Base-by-base conservation (phyloP, 1,139 yeast species). In the Taphrina deformans region DNA sequence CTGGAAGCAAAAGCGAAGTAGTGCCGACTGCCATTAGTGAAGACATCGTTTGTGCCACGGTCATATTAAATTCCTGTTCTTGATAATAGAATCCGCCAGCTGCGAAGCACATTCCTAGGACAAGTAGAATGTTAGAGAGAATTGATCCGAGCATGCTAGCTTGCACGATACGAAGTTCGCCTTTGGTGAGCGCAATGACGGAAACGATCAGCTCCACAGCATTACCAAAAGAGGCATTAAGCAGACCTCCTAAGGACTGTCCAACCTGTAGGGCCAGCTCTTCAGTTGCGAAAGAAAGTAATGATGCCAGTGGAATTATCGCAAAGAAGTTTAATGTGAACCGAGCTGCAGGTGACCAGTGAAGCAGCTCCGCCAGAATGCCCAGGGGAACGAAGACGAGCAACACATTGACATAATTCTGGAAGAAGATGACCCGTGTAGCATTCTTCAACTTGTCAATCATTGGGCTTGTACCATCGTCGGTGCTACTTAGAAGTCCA, bases 1-100 rank as follows among this genome's bases (percentile, higher is more conserved):
- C 98, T 2, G 99, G 99, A 67, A 93, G 86, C 73, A 93, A 77
- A 71, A 93, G 80, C 0, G 97, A 92, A 40, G 95, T 87, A 53
- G 96, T 87, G 0, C 97, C 90, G 68, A 93, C 85, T 0, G 96
- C 96, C 86, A 95, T 84, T 71, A 93, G 81, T 1, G 97, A 89
- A 35, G 93, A 85, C 98, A 95, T 93, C 23, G 98, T 92, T 74
- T 93, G 98, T 9, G 99, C 99, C 10, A 92, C 97, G 0, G 98
- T 92, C 77, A 88, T 96, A 79, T 92, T 92, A 78, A 93, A 93
- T 3, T 83, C 82, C 76, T 95, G 99, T 75, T 89, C 96, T 53
- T 86, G 82, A 68, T 96, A 83, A 70, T 89, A 87, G 74, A 86
- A 81, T 16, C 99, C 99, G 65, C 99, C 99, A 60, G 91, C 93